Evolutionary conservation across 768 basidiomycete genomes (phyloP).

Genomic region (Chalciporus piperatus): DNA sequence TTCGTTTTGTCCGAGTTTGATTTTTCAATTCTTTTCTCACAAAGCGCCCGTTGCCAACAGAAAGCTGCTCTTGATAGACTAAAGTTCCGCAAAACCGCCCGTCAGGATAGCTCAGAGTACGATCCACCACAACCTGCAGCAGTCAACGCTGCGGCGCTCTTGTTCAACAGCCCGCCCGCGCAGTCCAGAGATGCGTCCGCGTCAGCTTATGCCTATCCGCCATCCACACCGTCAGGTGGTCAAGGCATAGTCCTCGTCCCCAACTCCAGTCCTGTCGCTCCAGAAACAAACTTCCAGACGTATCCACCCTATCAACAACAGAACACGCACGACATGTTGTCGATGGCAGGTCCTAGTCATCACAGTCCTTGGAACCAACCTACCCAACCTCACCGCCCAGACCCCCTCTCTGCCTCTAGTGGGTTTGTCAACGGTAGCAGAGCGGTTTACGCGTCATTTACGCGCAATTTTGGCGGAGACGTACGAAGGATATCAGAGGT

Average conservation of each 20-base stretch:
- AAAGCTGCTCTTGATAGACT: slow-evolving; percentile 44
- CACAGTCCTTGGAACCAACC: slow-evolving; percentile 38
- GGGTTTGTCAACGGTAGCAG: slow-evolving; percentile 47
- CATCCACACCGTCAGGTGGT: slow-evolving; percentile 39
- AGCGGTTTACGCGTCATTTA: slow-evolving; percentile 51
- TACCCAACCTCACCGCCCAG: slow-evolving; percentile 34
- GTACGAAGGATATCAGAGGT: slow-evolving; percentile 37
- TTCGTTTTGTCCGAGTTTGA: slow-evolving; percentile 37
- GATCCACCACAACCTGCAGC: slow-evolving; percentile 51
- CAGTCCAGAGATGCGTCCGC: slow-evolving; percentile 80
- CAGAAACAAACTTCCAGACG: slow-evolving; percentile 38
- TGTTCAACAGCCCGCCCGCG: slow-evolving; percentile 41
- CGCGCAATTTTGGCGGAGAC: slow-evolving; percentile 40
- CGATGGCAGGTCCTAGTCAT: slow-evolving; percentile 38
- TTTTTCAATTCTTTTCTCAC: slow-evolving; percentile 30
- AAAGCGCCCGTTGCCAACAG: slow-evolving; percentile 34
- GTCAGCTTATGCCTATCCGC: slow-evolving; percentile 58
- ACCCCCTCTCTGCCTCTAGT: slow-evolving; percentile 60
- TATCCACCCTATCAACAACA: slow-evolving; percentile 40
- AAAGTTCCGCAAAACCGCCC: slow-evolving; percentile 44
- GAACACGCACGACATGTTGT: slow-evolving; percentile 41
- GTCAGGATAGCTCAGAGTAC: slow-evolving; percentile 27
- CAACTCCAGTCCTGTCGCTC: slow-evolving; percentile 62
- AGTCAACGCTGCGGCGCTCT: slow-evolving; percentile 55
- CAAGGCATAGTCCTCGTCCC: slow-evolving; percentile 68